Conservation (phyloP, 2,329 filamentous ascomycete genomes). For the Beauveria varroae region DNA sequence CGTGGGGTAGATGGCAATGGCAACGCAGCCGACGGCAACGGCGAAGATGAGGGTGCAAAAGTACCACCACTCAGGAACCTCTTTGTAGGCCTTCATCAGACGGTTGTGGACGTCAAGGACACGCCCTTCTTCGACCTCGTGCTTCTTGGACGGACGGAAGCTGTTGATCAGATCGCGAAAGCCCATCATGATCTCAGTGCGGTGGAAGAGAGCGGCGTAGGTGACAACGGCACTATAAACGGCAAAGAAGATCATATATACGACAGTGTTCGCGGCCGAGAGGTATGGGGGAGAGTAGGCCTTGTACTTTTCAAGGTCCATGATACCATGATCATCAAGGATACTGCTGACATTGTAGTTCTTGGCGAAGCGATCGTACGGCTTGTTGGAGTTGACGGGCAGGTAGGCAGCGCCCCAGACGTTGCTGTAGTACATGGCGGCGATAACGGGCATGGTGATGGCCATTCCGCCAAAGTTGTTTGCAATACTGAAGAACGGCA, state of each 20-base stretch:
- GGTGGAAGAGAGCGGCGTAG: conserved; percentile 23
- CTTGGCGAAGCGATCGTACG: conserved; percentile 35
- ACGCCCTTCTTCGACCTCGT: conserved; percentile 11
- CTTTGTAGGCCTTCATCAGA: conserved; percentile 24
- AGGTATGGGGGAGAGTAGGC: conserved; percentile 34
- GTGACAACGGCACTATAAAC: conserved; percentile 21
- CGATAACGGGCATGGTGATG: conserved; percentile 29
- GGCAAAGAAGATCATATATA: conserved; percentile 24
- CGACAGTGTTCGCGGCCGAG: conserved; percentile 19
- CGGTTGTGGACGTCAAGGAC: conserved; percentile 24
- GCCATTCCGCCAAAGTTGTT: conserved; percentile 29
- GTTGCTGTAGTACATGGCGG: conserved; percentile 35
- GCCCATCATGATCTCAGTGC: conserved; percentile 22
- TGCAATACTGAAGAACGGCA: conserved; percentile 30
- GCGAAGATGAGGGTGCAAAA: conserved; percentile 24
- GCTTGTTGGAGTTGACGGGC: conserved; percentile 36
- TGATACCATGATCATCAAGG: conserved; percentile 29
- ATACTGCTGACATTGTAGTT: conserved; percentile 26
- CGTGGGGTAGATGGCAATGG: conserved; percentile 32
- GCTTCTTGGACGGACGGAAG: conserved; percentile 17
- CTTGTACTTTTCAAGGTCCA: conserved; percentile 31
- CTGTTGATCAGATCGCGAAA: conserved; percentile 19
- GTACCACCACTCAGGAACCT: conserved; percentile 38
- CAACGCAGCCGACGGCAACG: conserved; percentile 29
- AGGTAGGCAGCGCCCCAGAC: conserved; percentile 36